Percentiles rank a stretch among this genome's conserved stretches.
phyloP scores from a whole-genome alignment of 2,329 filamentous ascomycete species.

The Trichoderma polysporum region DNA sequence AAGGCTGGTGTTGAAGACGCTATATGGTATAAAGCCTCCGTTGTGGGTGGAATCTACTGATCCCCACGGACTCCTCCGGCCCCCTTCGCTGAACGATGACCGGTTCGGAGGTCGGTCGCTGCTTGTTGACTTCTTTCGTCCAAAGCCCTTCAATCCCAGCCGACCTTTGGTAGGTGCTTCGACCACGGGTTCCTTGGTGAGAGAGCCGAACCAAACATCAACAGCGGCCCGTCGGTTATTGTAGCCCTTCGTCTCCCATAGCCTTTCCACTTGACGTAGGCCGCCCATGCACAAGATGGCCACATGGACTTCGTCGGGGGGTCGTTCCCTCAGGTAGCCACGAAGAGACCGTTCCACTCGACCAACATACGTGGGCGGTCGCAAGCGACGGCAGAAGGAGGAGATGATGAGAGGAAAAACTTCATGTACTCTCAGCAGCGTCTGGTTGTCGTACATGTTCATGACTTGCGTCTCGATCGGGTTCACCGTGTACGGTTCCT shows the following conservation, averaged over 20 bases:
- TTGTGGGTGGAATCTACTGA: slow-evolving; percentile 35
- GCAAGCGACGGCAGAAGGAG: slow-evolving; percentile 61
- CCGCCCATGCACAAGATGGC: slow-evolving; percentile 61
- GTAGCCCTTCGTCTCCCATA: slow-evolving; percentile 68
- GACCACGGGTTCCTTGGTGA: slow-evolving; percentile 44
- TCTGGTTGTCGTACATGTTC: slow-evolving; percentile 64
- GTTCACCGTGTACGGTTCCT: slow-evolving; percentile 58
- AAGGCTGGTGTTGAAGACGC: slow-evolving; percentile 60
- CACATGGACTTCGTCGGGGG: slow-evolving; percentile 61
- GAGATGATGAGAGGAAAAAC: slow-evolving; percentile 64
- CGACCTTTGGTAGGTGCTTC: slow-evolving; percentile 50
- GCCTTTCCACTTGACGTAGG: slow-evolving; percentile 59
- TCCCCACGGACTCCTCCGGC: slow-evolving; percentile 30
- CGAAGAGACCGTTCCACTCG: slow-evolving; percentile 61
- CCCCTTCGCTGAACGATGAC: slow-evolving; percentile 29
- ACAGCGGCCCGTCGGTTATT: slow-evolving; percentile 59
- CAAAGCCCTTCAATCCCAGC: slow-evolving; percentile 52
- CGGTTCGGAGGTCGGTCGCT: slow-evolving; percentile 27
- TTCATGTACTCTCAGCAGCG: slow-evolving; percentile 62
- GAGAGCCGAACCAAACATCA: slow-evolving; percentile 57
- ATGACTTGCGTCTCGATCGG: slow-evolving; percentile 63
- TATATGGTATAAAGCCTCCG: slow-evolving; percentile 36
- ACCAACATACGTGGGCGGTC: slow-evolving; percentile 64
- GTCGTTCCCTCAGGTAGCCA: slow-evolving; percentile 63
- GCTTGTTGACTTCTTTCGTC: slow-evolving; percentile 56